Evolutionary conservation across 1,284 basidiomycete species (phyloP).

Genomic region (Microbotryomycetes sp.): DNA sequence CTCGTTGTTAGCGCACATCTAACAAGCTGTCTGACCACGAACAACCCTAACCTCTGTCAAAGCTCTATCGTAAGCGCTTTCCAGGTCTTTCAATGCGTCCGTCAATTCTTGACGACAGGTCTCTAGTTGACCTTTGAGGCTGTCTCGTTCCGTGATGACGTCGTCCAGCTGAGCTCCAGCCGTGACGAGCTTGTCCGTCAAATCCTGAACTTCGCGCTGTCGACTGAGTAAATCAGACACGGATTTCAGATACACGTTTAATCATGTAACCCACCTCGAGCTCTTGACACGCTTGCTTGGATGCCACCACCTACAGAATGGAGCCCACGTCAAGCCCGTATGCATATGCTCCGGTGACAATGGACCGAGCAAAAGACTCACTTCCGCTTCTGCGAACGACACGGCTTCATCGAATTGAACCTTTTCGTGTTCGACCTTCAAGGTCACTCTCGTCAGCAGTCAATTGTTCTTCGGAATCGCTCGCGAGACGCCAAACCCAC

Average conservation of each 20-base stretch:
- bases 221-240: not conserved
- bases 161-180: not conserved
- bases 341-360: too few species aligned
- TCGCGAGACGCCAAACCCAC: not conserved
- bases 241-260: too few species aligned
- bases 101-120: not conserved
- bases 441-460: too few species aligned
- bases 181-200: not conserved
- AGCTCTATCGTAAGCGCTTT: constrained; percentile 3
- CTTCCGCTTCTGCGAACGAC: not conserved
- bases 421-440: too few species aligned
- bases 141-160: not conserved
- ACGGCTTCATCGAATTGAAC: not conserved
- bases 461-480: too few species aligned
- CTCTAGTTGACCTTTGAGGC: not conserved
- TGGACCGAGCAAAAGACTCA: not conserved
- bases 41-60: not conserved
- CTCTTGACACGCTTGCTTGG: not conserved
- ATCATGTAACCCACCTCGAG: not conserved
- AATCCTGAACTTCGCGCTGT: not conserved
- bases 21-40: not conserved
- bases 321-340: too few species aligned
- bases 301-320: not conserved
- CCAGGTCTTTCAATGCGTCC: constrained; percentile 7
- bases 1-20: not conserved